phyloP scores from a whole-genome alignment of 208 protist genomes.

The Leishmania braziliensis region DNA sequence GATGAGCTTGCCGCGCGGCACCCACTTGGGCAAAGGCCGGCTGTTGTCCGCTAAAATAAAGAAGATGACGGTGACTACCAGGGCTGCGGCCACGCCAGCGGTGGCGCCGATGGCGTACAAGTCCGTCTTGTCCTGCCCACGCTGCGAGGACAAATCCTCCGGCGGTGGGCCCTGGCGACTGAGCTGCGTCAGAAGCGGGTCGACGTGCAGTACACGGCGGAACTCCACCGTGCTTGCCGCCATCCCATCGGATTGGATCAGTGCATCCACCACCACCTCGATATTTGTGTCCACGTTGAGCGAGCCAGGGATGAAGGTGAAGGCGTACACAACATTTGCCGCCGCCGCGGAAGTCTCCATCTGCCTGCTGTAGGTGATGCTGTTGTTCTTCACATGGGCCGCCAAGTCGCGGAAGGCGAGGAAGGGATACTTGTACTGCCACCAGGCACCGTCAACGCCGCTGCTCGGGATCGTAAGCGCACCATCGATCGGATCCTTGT shows the following conservation, averaged over 20 bases:
- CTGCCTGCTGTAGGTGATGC: constrained; percentile 39
- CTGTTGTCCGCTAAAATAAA: constrained; percentile 81
- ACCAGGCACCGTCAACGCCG: constrained; percentile 46
- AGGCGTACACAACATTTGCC: constrained; percentile 57
- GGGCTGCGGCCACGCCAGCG: constrained; percentile 50
- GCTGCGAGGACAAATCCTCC: neutral
- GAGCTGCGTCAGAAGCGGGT: constrained; percentile 70
- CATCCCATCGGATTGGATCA: constrained; percentile 29
- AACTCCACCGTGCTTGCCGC: constrained; percentile 50
- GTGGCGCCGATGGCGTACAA: constrained; percentile 61
- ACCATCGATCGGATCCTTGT: constrained; percentile 59
- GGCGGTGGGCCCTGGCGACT: constrained; percentile 65
- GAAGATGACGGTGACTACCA: constrained; percentile 66
- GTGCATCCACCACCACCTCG: constrained; percentile 63
- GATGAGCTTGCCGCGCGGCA: constrained; percentile 80
- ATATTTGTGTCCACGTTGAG: constrained; percentile 50
- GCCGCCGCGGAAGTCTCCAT: constrained; percentile 27
- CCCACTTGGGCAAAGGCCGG: constrained; percentile 78
- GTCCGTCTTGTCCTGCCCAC: constrained; percentile 32
- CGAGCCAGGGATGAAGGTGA: constrained; percentile 77
- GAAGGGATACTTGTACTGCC: constrained; percentile 73
- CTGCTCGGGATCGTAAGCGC: constrained; percentile 28
- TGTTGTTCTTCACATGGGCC: constrained; percentile 40
- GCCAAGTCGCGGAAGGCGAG: constrained; percentile 74
- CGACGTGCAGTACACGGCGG: constrained; percentile 64